phyloP scores from a whole-genome alignment of 306 rosid genomes.

The Sicyos edulis region DNA sequence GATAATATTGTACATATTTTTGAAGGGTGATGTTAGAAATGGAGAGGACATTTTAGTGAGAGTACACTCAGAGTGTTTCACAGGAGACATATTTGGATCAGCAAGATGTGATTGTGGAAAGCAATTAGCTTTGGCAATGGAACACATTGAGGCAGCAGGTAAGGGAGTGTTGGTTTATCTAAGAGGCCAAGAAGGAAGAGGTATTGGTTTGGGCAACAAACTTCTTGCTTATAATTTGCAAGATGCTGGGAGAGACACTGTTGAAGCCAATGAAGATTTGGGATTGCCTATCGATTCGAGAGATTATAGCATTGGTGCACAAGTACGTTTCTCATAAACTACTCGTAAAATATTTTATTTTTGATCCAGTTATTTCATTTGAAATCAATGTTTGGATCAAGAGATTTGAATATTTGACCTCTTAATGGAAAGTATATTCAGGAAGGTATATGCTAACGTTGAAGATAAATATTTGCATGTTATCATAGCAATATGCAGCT shows the following conservation, averaged over 20 bases:
- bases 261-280: constrained; percentile 82
- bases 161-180: constrained; percentile 81
- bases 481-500: too few relatives aligned
- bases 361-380: background rate
- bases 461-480: too few relatives aligned
- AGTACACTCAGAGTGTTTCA: constrained; percentile 90
- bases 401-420: too few relatives aligned
- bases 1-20: too few relatives aligned
- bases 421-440: too few relatives aligned
- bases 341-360: background rate
- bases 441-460: too few relatives aligned
- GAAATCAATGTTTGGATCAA: too few relatives aligned
- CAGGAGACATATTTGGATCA: constrained; percentile 94
- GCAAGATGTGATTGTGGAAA: constrained; percentile 93
- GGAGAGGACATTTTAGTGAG: constrained; percentile 84
- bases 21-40: constrained; percentile 82
- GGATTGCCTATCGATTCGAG: constrained; percentile 65
- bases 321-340: too few relatives aligned
- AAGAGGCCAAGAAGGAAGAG: background rate
- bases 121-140: constrained; percentile 86
- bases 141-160: constrained; percentile 80
- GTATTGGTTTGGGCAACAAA: too few relatives aligned
- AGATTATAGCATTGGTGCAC: too few relatives aligned
- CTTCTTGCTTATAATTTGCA: too few relatives aligned
- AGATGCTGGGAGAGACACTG: too few relatives aligned